These are phyloP conservation scores for Rhizopogon roseolus DNA, from an alignment of 768 basidiomycete species.

Conservation along the genomic window DNA sequence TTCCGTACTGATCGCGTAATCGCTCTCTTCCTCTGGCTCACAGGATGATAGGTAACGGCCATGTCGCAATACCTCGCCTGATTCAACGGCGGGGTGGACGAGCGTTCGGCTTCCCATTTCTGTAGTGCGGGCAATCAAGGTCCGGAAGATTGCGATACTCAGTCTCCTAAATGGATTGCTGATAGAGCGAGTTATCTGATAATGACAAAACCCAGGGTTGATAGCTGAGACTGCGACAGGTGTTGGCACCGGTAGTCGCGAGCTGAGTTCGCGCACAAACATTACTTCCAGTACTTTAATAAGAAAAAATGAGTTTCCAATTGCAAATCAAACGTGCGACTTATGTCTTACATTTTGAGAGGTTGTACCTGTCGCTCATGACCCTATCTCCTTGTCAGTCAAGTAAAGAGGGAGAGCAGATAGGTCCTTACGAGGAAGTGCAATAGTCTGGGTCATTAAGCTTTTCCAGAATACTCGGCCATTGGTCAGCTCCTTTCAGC, in stretches of 20 bases:
- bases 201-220: constrained; percentile 29
- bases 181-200: constrained; percentile 15
- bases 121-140: constrained; percentile 17
- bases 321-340: background rate
- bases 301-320: background rate
- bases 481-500: constrained; percentile 13
- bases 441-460: constrained; percentile 18
- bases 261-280: constrained; percentile 28
- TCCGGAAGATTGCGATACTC: background rate
- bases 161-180: constrained; percentile 1
- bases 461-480: constrained; percentile 16
- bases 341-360: constrained; percentile 18
- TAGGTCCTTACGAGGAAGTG: constrained; percentile 14
- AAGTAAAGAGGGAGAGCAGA: background rate
- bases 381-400: constrained; percentile 1
- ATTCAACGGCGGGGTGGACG: constrained; percentile 25
- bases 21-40: constrained; percentile 25
- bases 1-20: constrained; percentile 25
- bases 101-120: constrained; percentile 30
- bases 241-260: constrained; percentile 16
- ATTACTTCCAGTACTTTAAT: constrained; percentile 24
- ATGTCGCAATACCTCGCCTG: constrained; percentile 2
- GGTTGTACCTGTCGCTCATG: constrained; percentile 14
- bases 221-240: constrained; percentile 20
- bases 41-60: constrained; percentile 27